Base-by-base conservation (phyloP, 345 rosid genomes). In the Salix purpurea region DNA sequence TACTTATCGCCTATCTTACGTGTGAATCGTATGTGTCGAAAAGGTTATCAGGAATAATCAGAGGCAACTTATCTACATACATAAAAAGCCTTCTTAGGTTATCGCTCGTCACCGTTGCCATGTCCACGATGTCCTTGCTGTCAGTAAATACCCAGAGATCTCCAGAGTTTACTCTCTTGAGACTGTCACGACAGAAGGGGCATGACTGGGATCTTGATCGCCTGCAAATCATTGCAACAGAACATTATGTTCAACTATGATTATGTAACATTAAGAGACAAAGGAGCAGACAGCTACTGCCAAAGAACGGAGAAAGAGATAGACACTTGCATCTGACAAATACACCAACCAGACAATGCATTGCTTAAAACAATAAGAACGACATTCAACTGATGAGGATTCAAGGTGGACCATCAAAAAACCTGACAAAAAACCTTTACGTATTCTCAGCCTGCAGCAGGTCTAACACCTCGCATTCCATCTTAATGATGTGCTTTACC, bases 151-250 rank as follows among this genome's bases (percentile, higher is more conserved):
- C 37, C 75, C 80, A 77, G 14, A 77, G 71, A 10, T 77, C 80
- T 23, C 71, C 75, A 5, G 75, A 77, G 52, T 77, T 71, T 36
- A 71, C 80, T 36, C 71, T 71, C 42, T 71, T 71, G 4, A 77
- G 75, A 71, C 75, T 71, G 71, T 77, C 80, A 0, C 74, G 80
- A 9, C 75, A 77, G 40, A 77, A 77, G 7, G 71, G 75, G 54
- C 75, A 77, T 36, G 75, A 65, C 66, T 71, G 80, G 23, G 80
- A 77, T 50, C 75, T 64, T 71, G 80, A 32, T 67, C 75, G 19
- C 80, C 71, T 71, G 64, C 40, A 52, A 69, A 39, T 30, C 28
- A 39, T 67, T 0, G 7, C 50, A 69, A 14, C 32, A n/a, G 30
- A 68, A n/a, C 30, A 39, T 24, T 24, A 23, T 69, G 19, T 24